These are phyloP conservation scores for Sicyos baderoa DNA, from an alignment of 306 rosid genomes.

Conservation along the genomic window DNA sequence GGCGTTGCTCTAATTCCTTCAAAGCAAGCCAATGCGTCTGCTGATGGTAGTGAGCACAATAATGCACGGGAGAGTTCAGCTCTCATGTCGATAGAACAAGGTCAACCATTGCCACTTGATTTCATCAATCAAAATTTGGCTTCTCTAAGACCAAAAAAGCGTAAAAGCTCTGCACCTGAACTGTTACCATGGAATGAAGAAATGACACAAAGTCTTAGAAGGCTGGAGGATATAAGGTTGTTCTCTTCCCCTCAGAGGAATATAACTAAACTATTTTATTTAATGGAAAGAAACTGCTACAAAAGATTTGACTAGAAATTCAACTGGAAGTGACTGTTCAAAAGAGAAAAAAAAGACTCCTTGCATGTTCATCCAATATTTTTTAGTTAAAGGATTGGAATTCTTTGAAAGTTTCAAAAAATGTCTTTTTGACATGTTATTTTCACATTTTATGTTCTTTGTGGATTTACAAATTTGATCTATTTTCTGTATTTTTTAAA, in stretches of 20 bases:
- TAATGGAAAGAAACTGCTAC: not conserved
- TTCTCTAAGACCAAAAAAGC: constrained; percentile 58
- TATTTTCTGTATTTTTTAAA: not conserved
- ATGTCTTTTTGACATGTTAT: not conserved
- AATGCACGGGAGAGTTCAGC: constrained; percentile 33
- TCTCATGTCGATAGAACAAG: constrained; percentile 31
- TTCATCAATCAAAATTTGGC: constrained; percentile 39
- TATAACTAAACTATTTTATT: not conserved
- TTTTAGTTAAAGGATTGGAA: not conserved
- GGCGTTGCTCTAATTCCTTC: constrained; percentile 38
- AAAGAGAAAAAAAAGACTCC: not conserved
- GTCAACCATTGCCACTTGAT: constrained; percentile 42
- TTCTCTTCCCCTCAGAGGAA: constrained; percentile 12
- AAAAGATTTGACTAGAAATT: not conserved
- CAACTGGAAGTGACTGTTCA: not conserved
- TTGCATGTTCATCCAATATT: not conserved
- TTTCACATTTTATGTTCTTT: not conserved
- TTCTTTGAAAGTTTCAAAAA: not conserved
- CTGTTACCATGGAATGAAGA: constrained; percentile 71
- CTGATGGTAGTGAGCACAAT: constrained; percentile 38
- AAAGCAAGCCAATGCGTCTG: constrained; percentile 41
- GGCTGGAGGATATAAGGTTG: constrained; percentile 72
- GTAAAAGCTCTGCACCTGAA: constrained; percentile 66
- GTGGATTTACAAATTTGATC: not conserved
- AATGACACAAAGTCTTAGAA: constrained; percentile 41